Percentiles rank a stretch among this genome's conserved stretches.
phyloP scores from a whole-genome alignment of 2,329 filamentous ascomycete genomes.

The Pseudogymnoascus sp. region DNA sequence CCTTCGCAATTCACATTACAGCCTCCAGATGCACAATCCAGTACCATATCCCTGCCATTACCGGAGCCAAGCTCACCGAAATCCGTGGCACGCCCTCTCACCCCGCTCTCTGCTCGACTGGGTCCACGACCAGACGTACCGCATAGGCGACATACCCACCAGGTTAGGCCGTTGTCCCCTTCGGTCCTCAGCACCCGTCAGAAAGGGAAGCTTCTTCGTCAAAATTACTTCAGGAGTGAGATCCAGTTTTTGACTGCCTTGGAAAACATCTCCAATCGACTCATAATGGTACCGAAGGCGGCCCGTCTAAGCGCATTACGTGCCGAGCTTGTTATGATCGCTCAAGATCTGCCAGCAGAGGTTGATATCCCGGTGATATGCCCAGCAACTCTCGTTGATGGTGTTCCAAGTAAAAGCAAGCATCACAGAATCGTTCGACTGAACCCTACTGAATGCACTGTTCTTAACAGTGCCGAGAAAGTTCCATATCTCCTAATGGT shows the following conservation, averaged over 20 bases:
- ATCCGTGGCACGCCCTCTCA: conserved; percentile 43
- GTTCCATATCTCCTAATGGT: conserved; percentile 81
- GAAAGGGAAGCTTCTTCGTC: conserved; percentile 63
- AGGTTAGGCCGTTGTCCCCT: conserved; percentile 48
- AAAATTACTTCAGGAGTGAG: conserved; percentile 76
- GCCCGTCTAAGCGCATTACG: conserved; percentile 72
- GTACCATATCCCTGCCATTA: conserved; percentile 59
- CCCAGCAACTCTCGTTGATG: conserved; percentile 64
- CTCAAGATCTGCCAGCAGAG: conserved; percentile 72
- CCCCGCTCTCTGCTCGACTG: conserved; percentile 49
- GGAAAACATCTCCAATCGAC: conserved; percentile 76
- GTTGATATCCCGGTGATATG: conserved; percentile 78
- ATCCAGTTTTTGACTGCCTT: conserved; percentile 74
- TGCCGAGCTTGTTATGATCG: conserved; percentile 72
- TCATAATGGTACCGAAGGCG: conserved; percentile 73
- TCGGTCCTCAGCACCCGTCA: conserved; percentile 56
- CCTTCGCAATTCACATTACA: conserved; percentile 24
- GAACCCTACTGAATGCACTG: conserved; percentile 76
- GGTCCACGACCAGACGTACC: conserved; percentile 40
- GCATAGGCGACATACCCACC: conserved; percentile 51
- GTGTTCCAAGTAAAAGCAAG: conserved; percentile 63
- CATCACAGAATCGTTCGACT: conserved; percentile 78
- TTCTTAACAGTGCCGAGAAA: conserved; percentile 78
- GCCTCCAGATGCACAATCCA: conserved; percentile 50
- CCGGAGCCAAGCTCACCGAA: conserved; percentile 51